These are phyloP conservation scores for Crotalaria pallida DNA, from an alignment of 306 rosid genomes.

Conservation along the genomic window DNA sequence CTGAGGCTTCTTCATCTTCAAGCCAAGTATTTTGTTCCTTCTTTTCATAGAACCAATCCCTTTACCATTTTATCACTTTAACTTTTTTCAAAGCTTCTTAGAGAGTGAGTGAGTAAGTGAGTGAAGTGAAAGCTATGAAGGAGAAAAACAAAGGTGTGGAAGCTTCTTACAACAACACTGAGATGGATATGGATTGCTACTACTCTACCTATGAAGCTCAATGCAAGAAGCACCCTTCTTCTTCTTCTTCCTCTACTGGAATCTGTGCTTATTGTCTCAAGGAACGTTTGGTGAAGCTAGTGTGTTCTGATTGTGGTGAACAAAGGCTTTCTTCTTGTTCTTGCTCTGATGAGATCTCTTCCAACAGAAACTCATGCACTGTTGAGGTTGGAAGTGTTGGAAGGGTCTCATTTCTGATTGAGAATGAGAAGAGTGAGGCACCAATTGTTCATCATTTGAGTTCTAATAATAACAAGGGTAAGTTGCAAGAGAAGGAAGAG, in stretches of 20 bases:
- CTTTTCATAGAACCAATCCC: not conserved
- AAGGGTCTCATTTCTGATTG: slow-evolving; percentile 81
- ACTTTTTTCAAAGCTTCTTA: slow-evolving; percentile 15
- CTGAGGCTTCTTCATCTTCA: slow-evolving; percentile 21
- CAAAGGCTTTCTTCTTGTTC: slow-evolving; percentile 97
- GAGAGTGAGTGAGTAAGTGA: not conserved
- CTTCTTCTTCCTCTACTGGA: slow-evolving; percentile 55
- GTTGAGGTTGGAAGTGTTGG: slow-evolving; percentile 93
- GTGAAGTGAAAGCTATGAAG: slow-evolving; percentile 43
- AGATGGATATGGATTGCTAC: slow-evolving; percentile 55
- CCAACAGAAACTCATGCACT: slow-evolving; percentile 76
- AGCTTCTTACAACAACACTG: slow-evolving; percentile 48
- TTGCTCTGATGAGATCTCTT: slow-evolving; percentile 85
- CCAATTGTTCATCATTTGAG: slow-evolving; percentile 25
- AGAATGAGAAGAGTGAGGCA: slow-evolving; percentile 60
- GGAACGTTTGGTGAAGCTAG: slow-evolving; percentile 75
- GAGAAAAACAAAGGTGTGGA: slow-evolving; percentile 75
- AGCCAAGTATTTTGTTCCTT: slow-evolving; percentile 26
- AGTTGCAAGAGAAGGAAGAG: slow-evolving; percentile 37
- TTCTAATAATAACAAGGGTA: slow-evolving; percentile 40
- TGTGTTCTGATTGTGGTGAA: slow-evolving; percentile 97
- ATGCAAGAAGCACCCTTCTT: slow-evolving; percentile 80
- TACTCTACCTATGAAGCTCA: slow-evolving; percentile 65
- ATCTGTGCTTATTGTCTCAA: slow-evolving; percentile 83
- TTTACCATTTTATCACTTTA: slow-evolving; percentile 5